A percentile compares a stretch with the other conserved stretches of the same genome.
Evolutionary conservation across 2,329 filamentous ascomycete genomes (phyloP).

Genomic region (Lachnellula subtilissima): DNA sequence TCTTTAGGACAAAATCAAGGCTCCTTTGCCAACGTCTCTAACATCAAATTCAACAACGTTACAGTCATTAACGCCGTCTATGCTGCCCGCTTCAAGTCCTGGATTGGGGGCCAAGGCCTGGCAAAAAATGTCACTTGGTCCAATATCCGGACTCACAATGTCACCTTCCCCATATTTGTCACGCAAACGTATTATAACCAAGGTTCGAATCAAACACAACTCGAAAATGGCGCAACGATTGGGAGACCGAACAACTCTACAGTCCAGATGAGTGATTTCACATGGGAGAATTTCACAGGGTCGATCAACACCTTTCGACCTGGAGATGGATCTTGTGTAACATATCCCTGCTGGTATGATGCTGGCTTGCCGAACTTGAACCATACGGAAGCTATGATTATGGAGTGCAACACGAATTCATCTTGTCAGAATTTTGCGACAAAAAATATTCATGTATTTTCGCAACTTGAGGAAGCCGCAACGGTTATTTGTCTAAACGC

Average conservation of each 20-base stretch:
- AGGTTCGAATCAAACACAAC: conserved; percentile 29
- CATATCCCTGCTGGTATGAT: conserved; percentile 42
- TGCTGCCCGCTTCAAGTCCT: conserved; percentile 41
- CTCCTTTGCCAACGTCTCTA: conserved; percentile 36
- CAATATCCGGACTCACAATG: conserved; percentile 40
- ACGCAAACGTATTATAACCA: conserved; percentile 42
- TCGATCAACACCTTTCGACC: conserved; percentile 39
- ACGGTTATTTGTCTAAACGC: not conserved
- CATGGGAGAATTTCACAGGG: conserved; percentile 38
- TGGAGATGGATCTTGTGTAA: conserved; percentile 39
- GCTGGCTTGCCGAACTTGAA: conserved; percentile 34
- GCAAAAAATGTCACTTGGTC: conserved; percentile 41
- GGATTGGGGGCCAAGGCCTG: conserved; percentile 38
- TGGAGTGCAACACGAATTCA: conserved; percentile 31
- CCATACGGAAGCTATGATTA: conserved; percentile 38
- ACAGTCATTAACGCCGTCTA: conserved; percentile 39
- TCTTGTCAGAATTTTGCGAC: not conserved
- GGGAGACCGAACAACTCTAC: conserved; percentile 35
- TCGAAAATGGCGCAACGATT: conserved; percentile 21
- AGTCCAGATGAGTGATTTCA: conserved; percentile 40
- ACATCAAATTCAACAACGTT: conserved; percentile 40
- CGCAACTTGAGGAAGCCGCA: not conserved
- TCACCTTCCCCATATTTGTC: conserved; percentile 43
- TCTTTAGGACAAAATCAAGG: conserved; percentile 37
- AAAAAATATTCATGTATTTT: not conserved